Evolutionary conservation across 495 filamentous ascomycete genomes (phyloP).

Genomic region (Staphylotrichum tortipilum): DNA sequence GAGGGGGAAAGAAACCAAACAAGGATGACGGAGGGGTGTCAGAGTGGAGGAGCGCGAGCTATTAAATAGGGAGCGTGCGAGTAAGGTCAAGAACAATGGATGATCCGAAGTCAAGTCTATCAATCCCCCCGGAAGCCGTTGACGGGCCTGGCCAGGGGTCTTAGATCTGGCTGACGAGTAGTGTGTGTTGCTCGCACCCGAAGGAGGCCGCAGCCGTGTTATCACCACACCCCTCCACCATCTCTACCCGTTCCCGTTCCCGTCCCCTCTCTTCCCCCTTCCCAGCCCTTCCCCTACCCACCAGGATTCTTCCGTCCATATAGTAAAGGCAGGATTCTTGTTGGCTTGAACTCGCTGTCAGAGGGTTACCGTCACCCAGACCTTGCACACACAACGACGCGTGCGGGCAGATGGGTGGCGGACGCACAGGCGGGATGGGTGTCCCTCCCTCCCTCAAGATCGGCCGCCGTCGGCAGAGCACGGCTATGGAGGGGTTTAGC

Average conservation of each 20-base stretch:
- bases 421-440: no score
- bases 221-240: neutral
- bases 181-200: no score
- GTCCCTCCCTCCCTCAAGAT: no score
- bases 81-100: neutral
- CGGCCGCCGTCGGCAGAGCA: conserved; percentile 22
- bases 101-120: neutral
- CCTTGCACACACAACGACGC: no score
- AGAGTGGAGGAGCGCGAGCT: conserved; percentile 1
- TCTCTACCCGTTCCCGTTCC: neutral
- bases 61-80: neutral
- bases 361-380: conserved; percentile 3
- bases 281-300: neutral
- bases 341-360: no score
- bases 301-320: conserved; percentile 4
- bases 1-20: neutral
- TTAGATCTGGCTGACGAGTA: no score
- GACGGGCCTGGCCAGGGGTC: neutral
- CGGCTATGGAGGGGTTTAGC: conserved; percentile 18
- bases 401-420: no score
- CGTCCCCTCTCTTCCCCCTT: no score
- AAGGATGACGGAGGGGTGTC: neutral
- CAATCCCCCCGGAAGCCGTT: neutral
- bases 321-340: no score
- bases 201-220: neutral